These are phyloP conservation scores for Xanthoceras sorbifolium DNA, from an alignment of 345 rosid species.

Conservation along the genomic window DNA sequence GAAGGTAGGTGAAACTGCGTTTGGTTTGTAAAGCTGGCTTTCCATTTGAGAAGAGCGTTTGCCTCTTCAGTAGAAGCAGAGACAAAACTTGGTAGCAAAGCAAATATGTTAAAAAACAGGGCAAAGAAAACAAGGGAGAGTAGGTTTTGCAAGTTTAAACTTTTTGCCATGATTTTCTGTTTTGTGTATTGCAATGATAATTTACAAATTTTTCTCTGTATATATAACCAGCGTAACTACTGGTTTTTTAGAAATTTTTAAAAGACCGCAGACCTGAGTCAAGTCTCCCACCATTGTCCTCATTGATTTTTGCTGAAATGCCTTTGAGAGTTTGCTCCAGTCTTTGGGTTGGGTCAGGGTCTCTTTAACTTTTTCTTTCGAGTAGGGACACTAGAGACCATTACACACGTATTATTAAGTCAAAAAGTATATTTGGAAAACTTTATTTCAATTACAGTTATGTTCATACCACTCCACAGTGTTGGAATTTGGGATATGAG, in stretches of 20 bases:
- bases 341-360: too few species aligned
- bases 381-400: too few species aligned
- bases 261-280: neutral
- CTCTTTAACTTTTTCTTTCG: too few species aligned
- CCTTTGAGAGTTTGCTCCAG: neutral
- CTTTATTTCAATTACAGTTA: too few species aligned
- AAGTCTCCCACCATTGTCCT: neutral
- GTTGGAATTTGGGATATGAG: too few species aligned
- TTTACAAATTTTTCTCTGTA: neutral
- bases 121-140: neutral
- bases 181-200: neutral
- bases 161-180: neutral
- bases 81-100: conserved; percentile 1
- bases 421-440: too few species aligned
- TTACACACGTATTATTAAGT: too few species aligned
- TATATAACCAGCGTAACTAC: neutral
- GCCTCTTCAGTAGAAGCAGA: conserved; percentile 12
- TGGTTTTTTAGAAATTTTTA: neutral
- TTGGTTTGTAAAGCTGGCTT: conserved; percentile 22
- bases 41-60: conserved; percentile 36
- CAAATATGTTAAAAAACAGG: neutral
- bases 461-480: too few species aligned
- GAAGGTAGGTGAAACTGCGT: conserved; percentile 17
- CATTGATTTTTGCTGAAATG: too few species aligned
- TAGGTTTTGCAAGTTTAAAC: neutral